Conservation (phyloP, 495 filamentous ascomycete species). For the Penicillium goetzii region DNA sequence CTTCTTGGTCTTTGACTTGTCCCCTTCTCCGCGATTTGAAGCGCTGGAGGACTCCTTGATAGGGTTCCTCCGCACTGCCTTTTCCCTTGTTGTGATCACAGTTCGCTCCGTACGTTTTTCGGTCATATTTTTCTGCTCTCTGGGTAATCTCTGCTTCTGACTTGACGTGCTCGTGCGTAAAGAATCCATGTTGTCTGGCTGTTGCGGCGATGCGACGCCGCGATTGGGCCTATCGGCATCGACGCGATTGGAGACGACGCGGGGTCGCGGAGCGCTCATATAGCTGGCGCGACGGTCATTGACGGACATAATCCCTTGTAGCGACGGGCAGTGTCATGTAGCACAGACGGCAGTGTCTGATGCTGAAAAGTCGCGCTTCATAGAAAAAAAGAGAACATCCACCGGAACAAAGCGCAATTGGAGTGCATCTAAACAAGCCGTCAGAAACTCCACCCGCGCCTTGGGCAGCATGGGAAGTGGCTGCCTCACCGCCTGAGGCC, state of each 20-base stretch:
- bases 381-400: constrained; percentile 5
- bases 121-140: constrained; percentile 37
- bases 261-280: constrained; percentile 52
- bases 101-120: constrained; percentile 48
- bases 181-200: constrained; percentile 41
- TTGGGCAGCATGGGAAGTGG: constrained; percentile 22
- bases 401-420: constrained; percentile 11
- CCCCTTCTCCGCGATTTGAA: constrained; percentile 47
- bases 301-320: constrained; percentile 48
- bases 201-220: constrained; percentile 39
- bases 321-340: constrained; percentile 29
- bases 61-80: constrained; percentile 64
- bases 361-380: background rate
- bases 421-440: constrained; percentile 19
- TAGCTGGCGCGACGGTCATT: constrained; percentile 51
- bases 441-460: constrained; percentile 20
- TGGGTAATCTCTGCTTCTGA: constrained; percentile 39
- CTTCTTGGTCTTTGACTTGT: constrained; percentile 48
- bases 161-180: constrained; percentile 42
- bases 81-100: constrained; percentile 68
- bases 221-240: constrained; percentile 44
- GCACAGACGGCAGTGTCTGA: constrained; percentile 11
- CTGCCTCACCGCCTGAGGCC: constrained; percentile 41
- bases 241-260: constrained; percentile 51
- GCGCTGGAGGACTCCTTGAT: constrained; percentile 58